phyloP scores from a whole-genome alignment of 768 basidiomycete species.

The Lentinula edodes region DNA sequence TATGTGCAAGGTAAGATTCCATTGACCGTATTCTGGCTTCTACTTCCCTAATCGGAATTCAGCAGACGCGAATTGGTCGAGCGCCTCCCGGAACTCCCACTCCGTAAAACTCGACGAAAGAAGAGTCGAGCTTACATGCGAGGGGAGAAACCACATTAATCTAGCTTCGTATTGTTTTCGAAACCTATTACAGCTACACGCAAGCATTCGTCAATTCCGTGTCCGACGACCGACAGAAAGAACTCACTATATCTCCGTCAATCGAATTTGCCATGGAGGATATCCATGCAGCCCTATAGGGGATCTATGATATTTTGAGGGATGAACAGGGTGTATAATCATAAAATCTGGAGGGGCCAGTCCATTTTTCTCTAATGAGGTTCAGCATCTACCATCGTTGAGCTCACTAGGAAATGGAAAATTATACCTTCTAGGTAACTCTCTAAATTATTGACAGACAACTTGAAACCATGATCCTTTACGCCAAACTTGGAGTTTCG shows the following conservation, averaged over 20 bases:
- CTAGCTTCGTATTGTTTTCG: conserved; percentile 9
- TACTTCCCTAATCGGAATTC: conserved; percentile 80
- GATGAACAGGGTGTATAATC: conserved; percentile 59
- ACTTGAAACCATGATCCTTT: conserved; percentile 16
- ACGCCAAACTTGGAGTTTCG: conserved; percentile 15
- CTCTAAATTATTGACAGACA: conserved; percentile 43
- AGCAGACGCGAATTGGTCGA: conserved; percentile 68
- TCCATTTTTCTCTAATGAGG: conserved; percentile 38
- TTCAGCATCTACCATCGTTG: conserved; percentile 4
- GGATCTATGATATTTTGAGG: conserved; percentile 25
- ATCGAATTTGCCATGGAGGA: conserved; percentile 81
- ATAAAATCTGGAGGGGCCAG: conserved; percentile 71
- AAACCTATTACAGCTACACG: conserved; percentile 23
- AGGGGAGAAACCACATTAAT: conserved; percentile 9
- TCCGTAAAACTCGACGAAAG: conserved; percentile 38
- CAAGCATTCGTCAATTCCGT: conserved; percentile 2
- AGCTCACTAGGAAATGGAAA: conserved; percentile 7
- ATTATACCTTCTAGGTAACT: conserved; percentile 52
- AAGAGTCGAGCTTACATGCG: conserved; percentile 12
- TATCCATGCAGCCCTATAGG: conserved; percentile 70
- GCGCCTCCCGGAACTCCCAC: conserved; percentile 55
- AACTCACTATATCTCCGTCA: conserved; percentile 76
- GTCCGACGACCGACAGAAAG: neutral
- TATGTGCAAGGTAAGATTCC: neutral
- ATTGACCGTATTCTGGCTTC: conserved; percentile 1